Conservation (phyloP, 345 rosid species). For the Luvunga scandens region DNA sequence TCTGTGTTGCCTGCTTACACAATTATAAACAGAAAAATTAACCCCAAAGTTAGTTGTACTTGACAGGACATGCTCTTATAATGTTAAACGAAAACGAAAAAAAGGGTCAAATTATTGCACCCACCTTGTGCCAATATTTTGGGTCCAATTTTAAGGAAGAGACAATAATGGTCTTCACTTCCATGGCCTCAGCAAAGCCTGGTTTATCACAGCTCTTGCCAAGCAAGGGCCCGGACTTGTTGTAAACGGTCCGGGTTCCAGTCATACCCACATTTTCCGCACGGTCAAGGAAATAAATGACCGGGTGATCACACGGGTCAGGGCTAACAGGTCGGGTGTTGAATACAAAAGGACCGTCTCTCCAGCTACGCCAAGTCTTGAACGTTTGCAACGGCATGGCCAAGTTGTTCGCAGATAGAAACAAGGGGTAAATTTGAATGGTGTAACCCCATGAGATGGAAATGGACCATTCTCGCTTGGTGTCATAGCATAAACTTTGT, state of each 20-base stretch:
- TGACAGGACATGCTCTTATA: neutral
- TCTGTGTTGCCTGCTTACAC: slow-evolving; percentile 44
- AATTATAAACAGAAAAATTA: neutral
- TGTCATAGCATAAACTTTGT: slow-evolving; percentile 58
- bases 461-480: slow-evolving; percentile 57
- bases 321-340: slow-evolving; percentile 47
- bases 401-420: slow-evolving; percentile 39
- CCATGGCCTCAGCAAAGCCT: slow-evolving; percentile 27
- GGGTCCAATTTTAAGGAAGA: slow-evolving; percentile 58
- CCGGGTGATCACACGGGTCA: slow-evolving; percentile 53
- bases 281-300: slow-evolving; percentile 52
- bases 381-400: slow-evolving; percentile 65
- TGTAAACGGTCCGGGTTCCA: slow-evolving; percentile 53
- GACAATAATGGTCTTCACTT: slow-evolving; percentile 45
- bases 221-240: slow-evolving; percentile 10
- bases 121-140: slow-evolving; percentile 64
- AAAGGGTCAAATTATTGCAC: neutral
- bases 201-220: slow-evolving; percentile 38
- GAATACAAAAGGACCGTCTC: slow-evolving; percentile 70
- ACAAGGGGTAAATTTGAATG: slow-evolving; percentile 53
- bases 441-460: slow-evolving; percentile 91
- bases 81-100: neutral
- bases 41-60: neutral
- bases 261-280: slow-evolving; percentile 40
- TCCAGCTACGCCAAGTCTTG: slow-evolving; percentile 65